Evolutionary conservation across 2,329 filamentous ascomycete genomes (phyloP).

Genomic region (Mollisia scopiformis): DNA sequence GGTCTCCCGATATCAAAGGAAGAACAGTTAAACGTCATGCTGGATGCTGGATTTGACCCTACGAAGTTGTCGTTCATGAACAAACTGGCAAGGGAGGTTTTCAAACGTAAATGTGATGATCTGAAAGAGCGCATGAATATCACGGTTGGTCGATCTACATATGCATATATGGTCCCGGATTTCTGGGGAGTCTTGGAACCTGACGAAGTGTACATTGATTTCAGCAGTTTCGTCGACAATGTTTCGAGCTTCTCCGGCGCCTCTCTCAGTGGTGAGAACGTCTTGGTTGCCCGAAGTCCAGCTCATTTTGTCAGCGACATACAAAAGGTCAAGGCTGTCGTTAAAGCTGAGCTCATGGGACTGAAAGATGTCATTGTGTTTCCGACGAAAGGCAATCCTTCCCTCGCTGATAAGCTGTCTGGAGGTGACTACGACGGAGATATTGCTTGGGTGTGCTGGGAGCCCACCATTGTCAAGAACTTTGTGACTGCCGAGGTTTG

Average conservation of each 20-base stretch:
- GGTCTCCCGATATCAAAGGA: constrained; percentile 36
- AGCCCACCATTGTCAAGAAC: constrained; percentile 63
- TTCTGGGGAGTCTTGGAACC: constrained; percentile 62
- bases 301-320: constrained; percentile 73
- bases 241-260: constrained; percentile 55
- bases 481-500: constrained; percentile 65
- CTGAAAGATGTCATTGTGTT: constrained; percentile 84
- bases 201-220: constrained; percentile 69
- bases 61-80: constrained; percentile 51
- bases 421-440: constrained; percentile 86
- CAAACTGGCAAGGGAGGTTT: constrained; percentile 40
- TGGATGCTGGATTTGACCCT: constrained; percentile 63
- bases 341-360: constrained; percentile 61
- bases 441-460: constrained; percentile 78
- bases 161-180: constrained; percentile 70
- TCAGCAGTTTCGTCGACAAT: constrained; percentile 62
- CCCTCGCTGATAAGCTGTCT: constrained; percentile 71
- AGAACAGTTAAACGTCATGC: constrained; percentile 56
- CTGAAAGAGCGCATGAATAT: constrained; percentile 61
- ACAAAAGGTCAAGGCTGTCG: constrained; percentile 66
- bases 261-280: constrained; percentile 57
- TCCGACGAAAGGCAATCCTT: constrained; percentile 58
- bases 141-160: constrained; percentile 61
- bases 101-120: constrained; percentile 27
- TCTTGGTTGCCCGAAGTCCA: constrained; percentile 71